Percentiles rank a stretch among this genome's conserved stretches.
Evolutionary conservation across 345 rosid genomes (phyloP).

Genomic region (Rhodamnia rubescens): DNA sequence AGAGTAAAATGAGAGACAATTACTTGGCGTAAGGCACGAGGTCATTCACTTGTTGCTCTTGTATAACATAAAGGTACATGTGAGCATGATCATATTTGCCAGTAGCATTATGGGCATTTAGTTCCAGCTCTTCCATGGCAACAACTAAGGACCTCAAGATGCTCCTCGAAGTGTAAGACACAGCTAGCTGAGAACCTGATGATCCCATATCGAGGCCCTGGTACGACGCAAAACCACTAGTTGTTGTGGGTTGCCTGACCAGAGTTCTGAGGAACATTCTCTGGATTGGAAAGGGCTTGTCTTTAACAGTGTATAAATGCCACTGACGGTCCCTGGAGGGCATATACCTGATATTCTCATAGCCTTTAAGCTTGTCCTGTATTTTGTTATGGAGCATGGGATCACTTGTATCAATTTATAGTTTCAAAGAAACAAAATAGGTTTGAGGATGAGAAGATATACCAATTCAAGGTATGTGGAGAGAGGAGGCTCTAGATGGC

Average conservation of each 20-base stretch:
- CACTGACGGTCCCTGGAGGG: constrained; percentile 90
- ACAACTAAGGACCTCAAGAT: constrained; percentile 74
- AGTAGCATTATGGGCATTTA: constrained; percentile 74
- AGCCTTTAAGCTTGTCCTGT: constrained; percentile 96
- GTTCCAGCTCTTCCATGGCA: constrained; percentile 98
- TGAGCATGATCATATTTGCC: constrained; percentile 83
- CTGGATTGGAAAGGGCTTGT: constrained; percentile 64
- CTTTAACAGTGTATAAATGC: constrained; percentile 83
- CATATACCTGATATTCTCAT: constrained; percentile 56
- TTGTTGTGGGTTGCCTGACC: constrained; percentile 68
- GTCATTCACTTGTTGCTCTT: constrained; percentile 82
- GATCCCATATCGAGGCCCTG: constrained; percentile 44
- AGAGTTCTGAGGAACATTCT: constrained; percentile 98
- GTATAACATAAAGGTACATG: constrained; percentile 88
- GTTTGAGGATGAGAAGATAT: constrained; percentile 4
- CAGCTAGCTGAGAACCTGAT: constrained; percentile 25
- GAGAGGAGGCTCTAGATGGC: constrained; percentile 96
- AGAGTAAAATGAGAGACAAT: not conserved
- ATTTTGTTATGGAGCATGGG: not conserved
- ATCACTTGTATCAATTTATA: not conserved
- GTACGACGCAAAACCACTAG: constrained; percentile 43
- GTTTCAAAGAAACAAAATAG: not conserved
- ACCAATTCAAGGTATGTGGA: constrained; percentile 97
- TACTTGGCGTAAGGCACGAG: constrained; percentile 86
- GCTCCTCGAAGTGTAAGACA: constrained; percentile 74